Evolutionary conservation across 257 asterid genomes (phyloP).

Genomic region (Fraxinus americana): DNA sequence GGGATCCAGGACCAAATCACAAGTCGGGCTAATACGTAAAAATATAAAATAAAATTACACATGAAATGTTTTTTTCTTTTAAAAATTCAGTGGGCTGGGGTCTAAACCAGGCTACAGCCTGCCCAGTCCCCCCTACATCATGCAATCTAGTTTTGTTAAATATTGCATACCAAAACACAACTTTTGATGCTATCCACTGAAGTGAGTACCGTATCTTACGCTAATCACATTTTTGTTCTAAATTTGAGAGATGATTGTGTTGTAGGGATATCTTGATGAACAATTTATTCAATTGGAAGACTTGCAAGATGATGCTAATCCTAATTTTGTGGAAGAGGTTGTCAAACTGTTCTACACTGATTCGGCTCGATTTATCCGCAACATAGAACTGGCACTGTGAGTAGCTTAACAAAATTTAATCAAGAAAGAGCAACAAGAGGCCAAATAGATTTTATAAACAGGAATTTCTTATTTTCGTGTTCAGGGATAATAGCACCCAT

Average conservation of each 20-base stretch:
- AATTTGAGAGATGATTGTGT: constrained; percentile 11
- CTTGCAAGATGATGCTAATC: constrained; percentile 76
- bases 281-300: constrained; percentile 79
- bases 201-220: neutral
- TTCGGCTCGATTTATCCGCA: constrained; percentile 63
- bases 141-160: neutral
- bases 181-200: neutral
- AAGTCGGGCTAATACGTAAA: too few species aligned
- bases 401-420: constrained; percentile 14
- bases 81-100: too few species aligned
- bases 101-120: too few species aligned
- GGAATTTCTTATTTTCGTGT: neutral
- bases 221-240: neutral
- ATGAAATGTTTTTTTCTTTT: too few species aligned
- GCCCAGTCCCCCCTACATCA: too few species aligned
- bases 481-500: constrained; percentile 43
- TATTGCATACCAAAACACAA: neutral
- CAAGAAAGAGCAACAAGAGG: neutral
- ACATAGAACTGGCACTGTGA: constrained; percentile 59
- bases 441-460: neutral
- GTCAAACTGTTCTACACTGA: constrained; percentile 61
- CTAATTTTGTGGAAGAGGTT: constrained; percentile 79
- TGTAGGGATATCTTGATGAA: constrained; percentile 78
- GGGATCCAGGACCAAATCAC: too few species aligned
- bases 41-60: too few species aligned